These are phyloP conservation scores for Neckera pumila DNA, from an alignment of 225 moss, liverwort and hornwort species.

Conservation along the genomic window DNA sequence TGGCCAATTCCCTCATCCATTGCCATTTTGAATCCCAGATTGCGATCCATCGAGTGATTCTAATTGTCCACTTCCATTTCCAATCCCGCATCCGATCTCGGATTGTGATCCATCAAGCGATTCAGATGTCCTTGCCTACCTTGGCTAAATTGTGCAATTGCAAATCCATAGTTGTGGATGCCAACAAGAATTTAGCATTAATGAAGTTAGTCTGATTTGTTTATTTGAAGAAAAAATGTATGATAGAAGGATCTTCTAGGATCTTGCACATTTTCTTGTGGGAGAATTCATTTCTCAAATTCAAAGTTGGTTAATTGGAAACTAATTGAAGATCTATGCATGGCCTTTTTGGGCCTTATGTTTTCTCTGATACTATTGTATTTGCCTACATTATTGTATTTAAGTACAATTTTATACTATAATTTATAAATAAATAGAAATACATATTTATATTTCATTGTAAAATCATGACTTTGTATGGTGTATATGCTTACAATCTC, in stretches of 20 bases:
- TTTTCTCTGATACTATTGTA: background rate
- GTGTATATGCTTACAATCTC: background rate
- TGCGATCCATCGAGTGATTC: too few species aligned
- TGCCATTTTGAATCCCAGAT: too few species aligned
- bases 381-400: background rate
- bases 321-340: background rate
- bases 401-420: too few species aligned
- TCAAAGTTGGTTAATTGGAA: background rate
- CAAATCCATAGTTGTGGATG: too few species aligned
- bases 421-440: too few species aligned
- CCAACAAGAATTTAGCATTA: background rate
- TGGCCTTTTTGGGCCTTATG: fast-evolving
- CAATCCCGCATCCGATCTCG: fast-evolving
- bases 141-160: background rate
- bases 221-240: background rate
- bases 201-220: background rate
- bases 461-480: background rate
- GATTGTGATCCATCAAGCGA: background rate
- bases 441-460: fast-evolving
- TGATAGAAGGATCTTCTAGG: background rate
- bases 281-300: background rate
- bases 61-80: background rate
- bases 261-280: background rate
- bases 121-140: background rate
- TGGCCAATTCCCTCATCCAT: fast-evolving